Conservation (phyloP, 305 asterid species). For the Fraxinus angustifolia region DNA sequence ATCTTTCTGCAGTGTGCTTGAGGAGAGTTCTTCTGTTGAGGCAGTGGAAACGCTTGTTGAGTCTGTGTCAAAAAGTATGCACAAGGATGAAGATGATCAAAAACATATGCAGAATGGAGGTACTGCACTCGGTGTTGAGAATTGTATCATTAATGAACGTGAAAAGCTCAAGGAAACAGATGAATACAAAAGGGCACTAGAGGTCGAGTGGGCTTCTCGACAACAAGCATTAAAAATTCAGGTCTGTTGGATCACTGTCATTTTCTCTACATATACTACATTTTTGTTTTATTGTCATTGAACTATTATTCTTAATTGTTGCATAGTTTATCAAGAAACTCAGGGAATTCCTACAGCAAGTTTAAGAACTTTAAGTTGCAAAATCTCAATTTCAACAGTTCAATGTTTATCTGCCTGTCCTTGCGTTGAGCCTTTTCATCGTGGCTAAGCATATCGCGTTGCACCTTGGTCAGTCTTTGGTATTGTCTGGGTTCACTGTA, state of each 20-base stretch:
- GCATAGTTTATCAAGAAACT: background rate
- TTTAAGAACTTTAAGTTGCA: background rate
- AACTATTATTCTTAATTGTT: background rate
- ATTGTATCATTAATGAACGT: constrained; percentile 43
- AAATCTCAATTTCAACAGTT: background rate
- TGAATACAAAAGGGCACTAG: constrained; percentile 67
- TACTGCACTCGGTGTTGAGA: constrained; percentile 17
- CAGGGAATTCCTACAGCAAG: background rate
- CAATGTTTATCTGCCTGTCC: background rate
- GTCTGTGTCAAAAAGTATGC: constrained; percentile 18
- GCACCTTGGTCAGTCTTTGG: background rate
- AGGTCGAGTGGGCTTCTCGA: constrained; percentile 78
- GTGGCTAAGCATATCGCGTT: background rate
- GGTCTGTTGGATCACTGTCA: constrained; percentile 39
- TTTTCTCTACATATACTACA: background rate
- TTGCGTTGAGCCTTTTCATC: background rate
- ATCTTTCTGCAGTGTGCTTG: background rate
- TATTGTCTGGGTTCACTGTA: background rate
- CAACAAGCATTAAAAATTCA: constrained; percentile 57
- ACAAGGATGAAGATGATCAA: constrained; percentile 29
- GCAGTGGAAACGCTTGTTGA: constrained; percentile 4
- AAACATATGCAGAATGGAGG: constrained; percentile 18
- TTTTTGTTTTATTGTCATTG: background rate
- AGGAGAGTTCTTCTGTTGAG: constrained; percentile 15
- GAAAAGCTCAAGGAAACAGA: constrained; percentile 87